Conservation (phyloP, 768 basidiomycete species). For the Suillus spraguei region DNA sequence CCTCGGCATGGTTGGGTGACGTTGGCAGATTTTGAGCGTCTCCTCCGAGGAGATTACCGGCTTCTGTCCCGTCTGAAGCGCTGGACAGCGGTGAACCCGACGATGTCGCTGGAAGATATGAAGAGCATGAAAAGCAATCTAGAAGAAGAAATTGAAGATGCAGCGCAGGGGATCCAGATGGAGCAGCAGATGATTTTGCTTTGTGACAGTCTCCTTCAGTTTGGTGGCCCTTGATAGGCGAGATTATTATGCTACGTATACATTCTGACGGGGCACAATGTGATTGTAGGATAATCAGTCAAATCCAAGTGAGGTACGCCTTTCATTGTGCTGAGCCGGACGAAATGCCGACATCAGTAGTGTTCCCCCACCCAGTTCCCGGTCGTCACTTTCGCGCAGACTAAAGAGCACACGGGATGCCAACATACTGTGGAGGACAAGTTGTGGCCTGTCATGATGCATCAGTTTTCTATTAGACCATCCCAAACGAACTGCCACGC, state of each 20-base stretch:
- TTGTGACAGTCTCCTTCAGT: no score
- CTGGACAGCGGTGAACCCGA: no score
- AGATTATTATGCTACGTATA: no score
- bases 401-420: slow-evolving; percentile 4
- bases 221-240: no score
- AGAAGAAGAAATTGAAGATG: no score
- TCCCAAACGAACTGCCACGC: background rate
- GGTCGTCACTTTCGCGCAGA: slow-evolving; percentile 1
- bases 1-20: slow-evolving; percentile 24
- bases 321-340: background rate
- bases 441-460: background rate
- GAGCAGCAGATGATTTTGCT: no score
- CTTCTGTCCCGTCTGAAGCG: no score
- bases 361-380: no score
- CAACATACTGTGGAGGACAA: background rate
- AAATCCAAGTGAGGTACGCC: background rate
- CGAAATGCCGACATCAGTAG: background rate
- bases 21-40: slow-evolving; percentile 14
- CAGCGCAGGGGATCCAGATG: no score
- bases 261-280: no score
- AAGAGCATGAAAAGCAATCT: no score
- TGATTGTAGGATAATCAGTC: background rate
- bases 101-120: no score
- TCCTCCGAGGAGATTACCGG: background rate
- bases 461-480: background rate